Percentiles rank a stretch among this genome's conserved stretches.
These are phyloP conservation scores for Aureobasidium sp. DNA, from an alignment of 2,329 filamentous ascomycete genomes.

Conservation along the genomic window DNA sequence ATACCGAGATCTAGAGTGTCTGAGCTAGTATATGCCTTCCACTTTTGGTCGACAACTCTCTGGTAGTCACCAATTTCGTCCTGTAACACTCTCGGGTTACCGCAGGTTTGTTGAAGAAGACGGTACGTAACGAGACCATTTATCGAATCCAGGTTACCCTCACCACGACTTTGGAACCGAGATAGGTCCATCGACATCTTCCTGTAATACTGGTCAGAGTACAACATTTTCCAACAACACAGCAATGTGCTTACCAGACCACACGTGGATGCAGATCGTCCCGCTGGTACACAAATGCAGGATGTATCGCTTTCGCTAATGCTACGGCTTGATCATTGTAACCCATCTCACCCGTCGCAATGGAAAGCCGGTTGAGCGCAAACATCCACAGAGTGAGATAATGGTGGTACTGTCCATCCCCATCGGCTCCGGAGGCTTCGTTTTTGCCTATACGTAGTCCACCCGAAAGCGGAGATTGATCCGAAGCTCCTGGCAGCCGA, in stretches of 20 bases:
- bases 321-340: constrained; percentile 48
- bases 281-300: constrained; percentile 42
- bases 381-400: constrained; percentile 59
- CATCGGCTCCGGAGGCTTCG: constrained; percentile 42
- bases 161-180: constrained; percentile 40
- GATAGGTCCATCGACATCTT: constrained; percentile 48
- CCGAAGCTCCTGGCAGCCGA: constrained; percentile 46
- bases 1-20: constrained; percentile 54
- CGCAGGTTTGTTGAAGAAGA: constrained; percentile 37
- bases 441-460: constrained; percentile 53
- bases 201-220: neutral
- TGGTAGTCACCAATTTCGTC: constrained; percentile 49
- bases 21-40: constrained; percentile 37
- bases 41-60: constrained; percentile 41
- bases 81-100: constrained; percentile 30
- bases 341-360: constrained; percentile 38
- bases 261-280: constrained; percentile 32
- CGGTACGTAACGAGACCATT: constrained; percentile 48
- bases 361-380: constrained; percentile 48
- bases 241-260: constrained; percentile 37
- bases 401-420: constrained; percentile 56
- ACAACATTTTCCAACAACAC: neutral
- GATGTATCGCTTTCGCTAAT: constrained; percentile 48
- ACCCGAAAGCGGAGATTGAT: constrained; percentile 45
- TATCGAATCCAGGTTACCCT: constrained; percentile 51